Base-by-base conservation (phyloP, 495 filamentous ascomycete genomes). In the Penicillium odoratum region DNA sequence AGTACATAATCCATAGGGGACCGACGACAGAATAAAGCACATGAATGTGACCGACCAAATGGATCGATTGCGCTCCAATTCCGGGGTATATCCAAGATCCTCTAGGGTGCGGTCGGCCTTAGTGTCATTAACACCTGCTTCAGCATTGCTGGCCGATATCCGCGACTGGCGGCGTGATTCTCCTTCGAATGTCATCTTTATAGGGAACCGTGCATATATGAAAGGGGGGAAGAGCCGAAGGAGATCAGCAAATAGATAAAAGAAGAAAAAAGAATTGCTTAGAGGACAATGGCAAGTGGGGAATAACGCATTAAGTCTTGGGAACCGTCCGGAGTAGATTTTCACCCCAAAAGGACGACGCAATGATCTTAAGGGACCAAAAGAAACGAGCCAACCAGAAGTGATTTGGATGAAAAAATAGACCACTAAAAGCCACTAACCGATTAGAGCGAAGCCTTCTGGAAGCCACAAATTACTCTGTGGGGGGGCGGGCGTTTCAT, bases 1-100 rank as follows among this genome's bases (percentile, higher is more conserved):
- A 3, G 85, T 87, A 42, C 78, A 80, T 34, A 87, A 72, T 53
- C 85, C 85, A 63, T 84, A 88, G 11, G 85, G 85, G 5, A 74
- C 77, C 0, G 76, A 77, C 52, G 78, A 79, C 58, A 80, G 76
- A 55, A 78, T 78, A 55, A 79, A 80, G 59, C 71, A 76, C 66
- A 68, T 65, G n/a, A 62, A 66, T 28, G 63, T 63, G 50, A 67
- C 59, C 50, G 66, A 62, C 63, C 58, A 61, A 53, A 85, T 78
- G 54, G 79, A 81, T 44, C 83, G 67, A 55, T 78, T 78, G 58
- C 81, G 72, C 11, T 78, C 74, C 61, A 85, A 63, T 59, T 85
- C 82, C 13, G 74, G 69, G 65, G 77, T 83, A 62, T 85, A 85
- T 5, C 82, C 82, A 74, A 85, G 76, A 59, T 65, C 66, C 36